Percentiles rank a stretch among this genome's conserved stretches.
phyloP scores from a whole-genome alignment of 2,329 filamentous ascomycete species.

The Alternaria metachromatica region DNA sequence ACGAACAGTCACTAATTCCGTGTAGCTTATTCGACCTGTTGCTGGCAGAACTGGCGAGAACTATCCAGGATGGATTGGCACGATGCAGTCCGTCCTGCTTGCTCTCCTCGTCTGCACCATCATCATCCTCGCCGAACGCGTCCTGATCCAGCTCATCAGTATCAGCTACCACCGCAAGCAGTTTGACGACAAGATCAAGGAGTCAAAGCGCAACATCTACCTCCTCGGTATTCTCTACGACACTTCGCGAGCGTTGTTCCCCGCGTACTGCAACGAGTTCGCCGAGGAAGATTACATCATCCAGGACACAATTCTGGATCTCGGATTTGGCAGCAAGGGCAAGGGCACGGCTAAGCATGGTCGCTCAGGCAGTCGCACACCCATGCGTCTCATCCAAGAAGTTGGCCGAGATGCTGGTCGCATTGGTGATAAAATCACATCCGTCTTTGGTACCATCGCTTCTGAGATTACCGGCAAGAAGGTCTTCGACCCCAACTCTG shows the following conservation, averaged over 20 bases:
- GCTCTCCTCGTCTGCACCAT: conserved; percentile 72
- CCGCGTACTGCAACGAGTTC: conserved; percentile 91
- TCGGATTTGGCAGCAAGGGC: conserved; percentile 65
- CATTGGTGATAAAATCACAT: conserved; percentile 91
- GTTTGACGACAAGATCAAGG: conserved; percentile 81
- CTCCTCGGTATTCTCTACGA: conserved; percentile 88
- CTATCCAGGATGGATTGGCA: conserved; percentile 56
- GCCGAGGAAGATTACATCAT: conserved; percentile 91
- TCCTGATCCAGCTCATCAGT: conserved; percentile 81
- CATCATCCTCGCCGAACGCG: conserved; percentile 77
- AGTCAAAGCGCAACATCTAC: conserved; percentile 85
- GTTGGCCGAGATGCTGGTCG: conserved; percentile 72
- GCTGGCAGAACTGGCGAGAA: conserved; percentile 3
- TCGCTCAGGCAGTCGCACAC: conserved; percentile 70
- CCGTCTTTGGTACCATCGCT: conserved; percentile 89
- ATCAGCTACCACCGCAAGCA: conserved; percentile 86
- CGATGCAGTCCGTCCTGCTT: conserved; percentile 69
- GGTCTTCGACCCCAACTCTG: conserved; percentile 89
- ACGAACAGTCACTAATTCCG: not conserved
- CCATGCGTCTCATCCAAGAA: conserved; percentile 76
- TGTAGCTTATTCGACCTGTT: conserved; percentile 22
- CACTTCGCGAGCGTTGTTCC: conserved; percentile 85
- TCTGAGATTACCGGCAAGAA: conserved; percentile 95
- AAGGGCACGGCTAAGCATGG: conserved; percentile 55
- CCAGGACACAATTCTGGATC: conserved; percentile 69